Conservation (phyloP, 2,329 filamentous ascomycete species). For the Diaporthe sp. region DNA sequence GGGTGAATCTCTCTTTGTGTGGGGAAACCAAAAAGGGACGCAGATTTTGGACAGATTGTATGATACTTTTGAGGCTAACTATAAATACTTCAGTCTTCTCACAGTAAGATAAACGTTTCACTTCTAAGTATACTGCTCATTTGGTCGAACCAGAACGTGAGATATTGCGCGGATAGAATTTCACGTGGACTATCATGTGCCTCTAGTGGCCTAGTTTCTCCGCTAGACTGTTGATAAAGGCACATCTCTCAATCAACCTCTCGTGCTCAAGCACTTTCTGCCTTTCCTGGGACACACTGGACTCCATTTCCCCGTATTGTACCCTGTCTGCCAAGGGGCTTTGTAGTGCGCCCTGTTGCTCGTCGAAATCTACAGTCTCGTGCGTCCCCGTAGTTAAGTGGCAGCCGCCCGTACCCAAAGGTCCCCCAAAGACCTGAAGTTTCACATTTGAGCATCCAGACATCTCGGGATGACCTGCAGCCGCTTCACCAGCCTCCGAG, state of each 20-base stretch:
- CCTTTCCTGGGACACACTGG: constrained; percentile 16
- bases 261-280: constrained; percentile 42
- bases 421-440: constrained; percentile 45
- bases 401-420: constrained; percentile 43
- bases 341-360: constrained; percentile 30
- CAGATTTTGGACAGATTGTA: too few relatives aligned
- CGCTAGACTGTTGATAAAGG: constrained; percentile 44
- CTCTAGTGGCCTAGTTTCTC: constrained; percentile 44
- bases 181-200: background rate
- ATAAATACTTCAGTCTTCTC: too few relatives aligned
- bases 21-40: too few relatives aligned
- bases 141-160: too few relatives aligned
- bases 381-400: background rate
- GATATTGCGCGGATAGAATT: too few relatives aligned
- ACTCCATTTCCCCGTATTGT: constrained; percentile 43
- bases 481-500: too few relatives aligned
- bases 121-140: too few relatives aligned
- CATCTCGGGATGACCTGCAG: background rate
- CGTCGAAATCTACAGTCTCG: background rate
- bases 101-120: too few relatives aligned
- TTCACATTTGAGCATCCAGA: constrained; percentile 22
- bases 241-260: constrained; percentile 44
- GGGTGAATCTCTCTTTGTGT: too few relatives aligned
- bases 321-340: constrained; percentile 38
- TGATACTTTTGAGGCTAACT: too few relatives aligned